A percentile compares a stretch with the other conserved stretches of the same genome.
Evolutionary conservation across 2,329 filamentous ascomycete genomes (phyloP).

Genomic region (Hypoxylon sp.): DNA sequence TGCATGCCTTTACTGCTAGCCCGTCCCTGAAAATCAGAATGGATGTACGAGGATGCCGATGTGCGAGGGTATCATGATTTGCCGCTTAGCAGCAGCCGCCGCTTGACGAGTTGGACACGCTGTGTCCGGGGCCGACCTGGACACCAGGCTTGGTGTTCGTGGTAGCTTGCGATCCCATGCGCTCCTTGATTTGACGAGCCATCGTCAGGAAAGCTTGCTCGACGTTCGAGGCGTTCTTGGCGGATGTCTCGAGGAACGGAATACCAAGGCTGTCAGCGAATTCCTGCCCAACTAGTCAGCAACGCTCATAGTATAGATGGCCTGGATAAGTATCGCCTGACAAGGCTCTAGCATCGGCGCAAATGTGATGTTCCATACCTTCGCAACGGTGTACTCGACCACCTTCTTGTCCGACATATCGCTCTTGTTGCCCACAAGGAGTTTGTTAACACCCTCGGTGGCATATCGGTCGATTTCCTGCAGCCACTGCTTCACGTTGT

Average conservation of each 20-base stretch:
- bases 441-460: slow-evolving; percentile 99
- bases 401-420: slow-evolving; percentile 99
- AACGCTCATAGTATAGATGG: slow-evolving; percentile 14
- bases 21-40: slow-evolving; percentile 46
- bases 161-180: slow-evolving; percentile 94
- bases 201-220: slow-evolving; percentile 99
- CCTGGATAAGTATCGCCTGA: slow-evolving; percentile 3
- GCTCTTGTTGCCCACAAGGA: slow-evolving; percentile 99
- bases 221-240: slow-evolving; percentile 99
- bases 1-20: slow-evolving; percentile 46
- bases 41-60: slow-evolving; percentile 39
- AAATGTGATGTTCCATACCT: slow-evolving; percentile 71
- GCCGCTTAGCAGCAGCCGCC: slow-evolving; percentile 86
- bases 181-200: slow-evolving; percentile 99
- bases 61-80: slow-evolving; percentile 49
- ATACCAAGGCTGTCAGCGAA: slow-evolving; percentile 99
- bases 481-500: slow-evolving; percentile 99
- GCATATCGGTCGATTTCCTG: slow-evolving; percentile 99
- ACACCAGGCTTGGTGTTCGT: slow-evolving; percentile 99
- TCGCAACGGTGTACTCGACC: slow-evolving; percentile 98
- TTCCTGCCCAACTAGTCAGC: slow-evolving; percentile 70
- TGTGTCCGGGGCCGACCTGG: slow-evolving; percentile 93
- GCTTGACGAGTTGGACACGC: slow-evolving; percentile 87
- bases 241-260: slow-evolving; percentile 98
- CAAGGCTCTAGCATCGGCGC: slow-evolving; percentile 11